Evolutionary conservation across 768 basidiomycete genomes (phyloP).

Genomic region (Agrocybe chaxingu): DNA sequence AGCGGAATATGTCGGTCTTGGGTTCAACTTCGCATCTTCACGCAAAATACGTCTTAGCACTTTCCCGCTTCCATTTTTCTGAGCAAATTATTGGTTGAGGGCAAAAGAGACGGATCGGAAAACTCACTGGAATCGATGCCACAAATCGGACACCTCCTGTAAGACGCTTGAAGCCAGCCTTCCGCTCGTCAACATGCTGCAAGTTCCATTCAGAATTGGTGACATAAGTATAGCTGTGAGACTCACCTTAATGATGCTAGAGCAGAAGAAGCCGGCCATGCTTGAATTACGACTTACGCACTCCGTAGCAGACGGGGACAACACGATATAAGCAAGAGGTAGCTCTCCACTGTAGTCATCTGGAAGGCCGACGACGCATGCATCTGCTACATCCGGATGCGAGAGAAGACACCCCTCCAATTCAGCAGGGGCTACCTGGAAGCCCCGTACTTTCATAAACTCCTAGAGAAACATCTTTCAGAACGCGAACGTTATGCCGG

Average conservation of each 20-base stretch:
- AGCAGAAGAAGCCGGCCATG: conserved; percentile 29
- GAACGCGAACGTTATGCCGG: not conserved
- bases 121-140: conserved; percentile 29
- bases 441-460: conserved; percentile 64
- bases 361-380: conserved; percentile 58
- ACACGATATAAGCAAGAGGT: conserved; percentile 60
- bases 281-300: conserved; percentile 22
- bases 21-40: conserved; percentile 17
- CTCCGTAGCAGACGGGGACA: conserved; percentile 35
- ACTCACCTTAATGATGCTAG: conserved; percentile 40
- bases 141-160: conserved; percentile 36
- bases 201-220: not conserved
- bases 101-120: not conserved
- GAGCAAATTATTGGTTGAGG: not conserved
- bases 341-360: conserved; percentile 64
- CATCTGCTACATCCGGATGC: conserved; percentile 56
- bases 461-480: conserved; percentile 34
- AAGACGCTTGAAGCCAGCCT: conserved; percentile 50
- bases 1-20: not conserved
- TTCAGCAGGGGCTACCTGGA: conserved; percentile 54
- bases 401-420: conserved; percentile 47
- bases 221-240: not conserved
- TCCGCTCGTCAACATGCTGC: conserved; percentile 47
- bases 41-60: conserved; percentile 42
- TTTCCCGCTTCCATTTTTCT: conserved; percentile 59